Conservation (phyloP, 495 filamentous ascomycete genomes). For the Penicillium coffeae region DNA sequence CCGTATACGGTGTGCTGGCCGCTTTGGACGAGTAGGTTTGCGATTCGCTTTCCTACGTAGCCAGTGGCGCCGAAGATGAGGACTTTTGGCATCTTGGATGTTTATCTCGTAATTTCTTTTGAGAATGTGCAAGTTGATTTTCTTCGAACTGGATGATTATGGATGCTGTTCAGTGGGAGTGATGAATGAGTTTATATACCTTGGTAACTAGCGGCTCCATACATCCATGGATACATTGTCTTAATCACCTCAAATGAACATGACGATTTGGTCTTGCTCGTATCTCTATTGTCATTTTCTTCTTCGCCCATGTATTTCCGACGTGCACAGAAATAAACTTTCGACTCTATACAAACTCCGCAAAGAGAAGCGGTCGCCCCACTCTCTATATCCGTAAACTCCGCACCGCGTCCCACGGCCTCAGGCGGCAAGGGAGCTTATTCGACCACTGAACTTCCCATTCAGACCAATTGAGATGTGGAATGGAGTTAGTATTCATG, state of each 20-base stretch:
- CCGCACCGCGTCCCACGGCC: background rate
- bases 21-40: constrained; percentile 3
- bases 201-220: no score
- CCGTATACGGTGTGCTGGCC: constrained; percentile 45
- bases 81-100: constrained; percentile 66
- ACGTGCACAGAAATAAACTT: no score
- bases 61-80: constrained; percentile 8
- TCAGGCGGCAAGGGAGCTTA: background rate
- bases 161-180: no score
- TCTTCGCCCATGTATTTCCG: no score
- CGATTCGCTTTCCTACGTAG: constrained; percentile 59
- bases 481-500: background rate
- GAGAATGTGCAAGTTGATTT: background rate
- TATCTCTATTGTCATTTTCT: no score
- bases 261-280: no score
- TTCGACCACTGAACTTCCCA: background rate
- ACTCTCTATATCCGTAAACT: background rate
- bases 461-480: background rate
- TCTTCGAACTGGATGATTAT: background rate
- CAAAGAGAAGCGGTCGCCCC: background rate
- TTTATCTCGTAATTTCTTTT: background rate
- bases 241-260: no score
- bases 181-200: no score
- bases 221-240: no score
- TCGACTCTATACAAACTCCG: no score